phyloP scores from a whole-genome alignment of 805 yeast species.

The Wickerhamomyces strasburgensis region DNA sequence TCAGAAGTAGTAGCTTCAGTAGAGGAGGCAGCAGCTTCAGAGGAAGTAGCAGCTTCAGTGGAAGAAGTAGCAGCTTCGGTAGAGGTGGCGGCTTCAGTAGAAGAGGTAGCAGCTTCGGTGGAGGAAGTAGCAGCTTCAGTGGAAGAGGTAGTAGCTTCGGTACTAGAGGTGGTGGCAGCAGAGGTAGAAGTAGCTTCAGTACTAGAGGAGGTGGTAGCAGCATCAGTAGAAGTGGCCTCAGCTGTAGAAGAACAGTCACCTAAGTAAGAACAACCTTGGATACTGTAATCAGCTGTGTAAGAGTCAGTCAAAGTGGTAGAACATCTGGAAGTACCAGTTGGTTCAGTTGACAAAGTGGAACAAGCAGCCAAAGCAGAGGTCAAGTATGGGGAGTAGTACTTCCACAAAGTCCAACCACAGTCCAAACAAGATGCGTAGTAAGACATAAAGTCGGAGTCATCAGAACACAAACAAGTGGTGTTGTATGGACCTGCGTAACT shows the following conservation, averaged over 20 bases:
- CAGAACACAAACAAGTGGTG: conserved; percentile 16
- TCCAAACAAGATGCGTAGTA: conserved; percentile 26
- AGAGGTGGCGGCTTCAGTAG: conserved; percentile 5
- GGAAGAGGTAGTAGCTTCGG: conserved; percentile 13
- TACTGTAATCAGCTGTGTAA: conserved; percentile 5
- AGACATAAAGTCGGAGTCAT: conserved; percentile 18
- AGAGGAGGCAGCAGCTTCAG: conserved; percentile 18
- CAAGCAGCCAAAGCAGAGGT: conserved; percentile 25
- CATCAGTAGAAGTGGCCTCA: conserved; percentile 7
- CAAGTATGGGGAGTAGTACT: conserved; percentile 27
- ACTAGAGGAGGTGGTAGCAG: conserved; percentile 12
- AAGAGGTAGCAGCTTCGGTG: conserved; percentile 12
- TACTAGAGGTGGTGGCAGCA: conserved; percentile 5
- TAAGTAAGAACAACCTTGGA: conserved; percentile 31
- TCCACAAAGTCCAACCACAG: conserved; percentile 35
- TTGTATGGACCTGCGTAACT: conserved; percentile 12
- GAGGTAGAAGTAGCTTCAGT: conserved; percentile 21
- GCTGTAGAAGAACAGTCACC: conserved; percentile 26
- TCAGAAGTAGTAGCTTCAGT: conserved; percentile 13
- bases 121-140: conserved; percentile 10
- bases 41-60: conserved; percentile 17
- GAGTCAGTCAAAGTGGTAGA: conserved; percentile 19
- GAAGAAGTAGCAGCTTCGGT: conserved; percentile 13
- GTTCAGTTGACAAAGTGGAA: conserved; percentile 20
- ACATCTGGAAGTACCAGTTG: conserved; percentile 30